Conservation (phyloP, 352 stramenopile species). For the Pythium utonaiense region DNA sequence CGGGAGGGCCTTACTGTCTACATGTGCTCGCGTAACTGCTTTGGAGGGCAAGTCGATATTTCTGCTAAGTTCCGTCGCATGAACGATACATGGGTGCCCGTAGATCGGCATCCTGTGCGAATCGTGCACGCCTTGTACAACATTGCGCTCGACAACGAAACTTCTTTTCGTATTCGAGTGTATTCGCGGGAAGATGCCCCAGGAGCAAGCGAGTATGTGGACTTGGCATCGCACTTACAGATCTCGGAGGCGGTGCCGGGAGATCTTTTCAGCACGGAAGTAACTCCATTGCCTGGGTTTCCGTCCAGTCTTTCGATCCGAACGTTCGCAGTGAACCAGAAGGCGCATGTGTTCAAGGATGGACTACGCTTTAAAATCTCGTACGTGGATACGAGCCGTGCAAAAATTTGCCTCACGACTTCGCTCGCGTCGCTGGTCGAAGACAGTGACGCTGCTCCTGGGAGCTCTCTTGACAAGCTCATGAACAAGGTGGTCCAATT, state of each 20-base stretch:
- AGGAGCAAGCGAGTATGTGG: not conserved
- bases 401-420: too few species aligned
- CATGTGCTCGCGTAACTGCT: not conserved
- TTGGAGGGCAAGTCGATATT: not conserved
- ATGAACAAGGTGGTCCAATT: too few species aligned
- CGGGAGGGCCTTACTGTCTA: not conserved
- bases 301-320: not conserved
- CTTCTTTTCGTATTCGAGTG: not conserved
- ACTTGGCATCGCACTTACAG: not conserved
- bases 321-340: not conserved
- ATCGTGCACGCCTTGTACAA: not conserved
- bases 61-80: not conserved
- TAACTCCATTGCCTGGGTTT: not conserved
- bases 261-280: not conserved
- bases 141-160: not conserved
- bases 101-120: not conserved
- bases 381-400: not conserved
- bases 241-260: not conserved
- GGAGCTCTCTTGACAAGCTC: too few species aligned
- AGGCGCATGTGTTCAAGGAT: not conserved
- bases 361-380: not conserved
- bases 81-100: not conserved
- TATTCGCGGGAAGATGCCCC: not conserved
- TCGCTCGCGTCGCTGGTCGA: too few species aligned
- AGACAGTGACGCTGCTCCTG: too few species aligned